phyloP scores from a whole-genome alignment of 192 early-diverging fungal genomes.

The Podila minutissima region DNA sequence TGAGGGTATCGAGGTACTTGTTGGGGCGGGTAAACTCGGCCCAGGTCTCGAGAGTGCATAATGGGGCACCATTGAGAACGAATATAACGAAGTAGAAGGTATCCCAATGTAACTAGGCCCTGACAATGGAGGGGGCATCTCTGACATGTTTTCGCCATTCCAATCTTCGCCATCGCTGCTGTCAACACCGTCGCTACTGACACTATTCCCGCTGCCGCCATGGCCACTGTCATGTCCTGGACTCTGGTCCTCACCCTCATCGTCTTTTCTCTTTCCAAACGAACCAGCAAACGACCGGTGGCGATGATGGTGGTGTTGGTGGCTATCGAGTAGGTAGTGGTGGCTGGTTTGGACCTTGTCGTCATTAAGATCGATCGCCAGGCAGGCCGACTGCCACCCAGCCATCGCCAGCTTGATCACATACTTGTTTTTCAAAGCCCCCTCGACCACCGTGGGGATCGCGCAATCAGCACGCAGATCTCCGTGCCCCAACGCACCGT shows the following conservation, averaged over 20 bases:
- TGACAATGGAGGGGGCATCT: neutral
- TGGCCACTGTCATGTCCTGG: neutral
- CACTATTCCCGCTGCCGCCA: constrained; percentile 10
- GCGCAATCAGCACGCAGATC: constrained; percentile 17
- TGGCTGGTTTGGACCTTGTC: neutral
- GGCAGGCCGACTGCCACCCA: constrained; percentile 37
- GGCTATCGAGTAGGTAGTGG: too few relatives aligned
- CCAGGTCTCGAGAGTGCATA: too few relatives aligned
- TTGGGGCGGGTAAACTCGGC: neutral
- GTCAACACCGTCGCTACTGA: constrained; percentile 13
- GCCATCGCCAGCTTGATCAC: constrained; percentile 33
- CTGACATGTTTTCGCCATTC: neutral
- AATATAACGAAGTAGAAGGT: neutral
- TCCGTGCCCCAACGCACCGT: constrained; percentile 35
- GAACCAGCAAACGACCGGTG: too few relatives aligned
- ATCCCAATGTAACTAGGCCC: neutral
- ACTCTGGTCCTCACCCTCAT: neutral
- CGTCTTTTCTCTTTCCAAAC: neutral
- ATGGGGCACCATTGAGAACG: too few relatives aligned
- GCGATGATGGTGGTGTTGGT: too few relatives aligned
- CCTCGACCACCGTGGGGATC: constrained; percentile 30
- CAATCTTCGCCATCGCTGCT: constrained; percentile 31
- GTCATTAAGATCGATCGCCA: constrained; percentile 42
- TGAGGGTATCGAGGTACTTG: neutral
- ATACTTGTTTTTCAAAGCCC: constrained; percentile 29